Evolutionary conservation across 2,329 filamentous ascomycete genomes (phyloP), one percentile per base, ranked within the genome.

Genomic region (Fusarium transvaalense): DNA sequence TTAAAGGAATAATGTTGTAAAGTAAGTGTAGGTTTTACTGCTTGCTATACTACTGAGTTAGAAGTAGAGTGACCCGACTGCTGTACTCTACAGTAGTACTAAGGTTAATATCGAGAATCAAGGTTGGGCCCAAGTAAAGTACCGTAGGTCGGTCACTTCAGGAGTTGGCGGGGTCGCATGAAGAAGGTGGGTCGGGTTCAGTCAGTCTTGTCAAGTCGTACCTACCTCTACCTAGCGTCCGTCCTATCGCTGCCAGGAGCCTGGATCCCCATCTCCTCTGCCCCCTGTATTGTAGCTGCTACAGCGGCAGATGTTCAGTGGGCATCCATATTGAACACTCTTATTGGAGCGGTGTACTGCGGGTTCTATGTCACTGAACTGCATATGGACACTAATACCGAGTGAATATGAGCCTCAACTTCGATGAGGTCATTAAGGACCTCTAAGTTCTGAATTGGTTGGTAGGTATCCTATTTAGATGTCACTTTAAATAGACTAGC

Each of bases 401-500:
- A 17, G 21, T n/a, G 31, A 48, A 25, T 54, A 66, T 64, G 39
- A 63, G 53, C 45, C 43, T 46, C 60, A 64, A 47, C 41, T 43
- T 64, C 34, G 55, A 73, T 73, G 71, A 74, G 71, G 71, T 70
- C 71, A 74, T 74, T 32, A 50, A 34, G 31, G 57, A 61, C 51
- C 45, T 32, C 61, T 54, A 27, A 31, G 31, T 41, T 17, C 14
- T 15, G 15, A 64, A 25, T 25, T 5, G 23, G 23, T 25, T 5
- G 5, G 5, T 25, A 25, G 23, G 23, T 6, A 25, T 25, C 23
- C 55, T 42, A 69, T 67, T 71, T 59, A 10, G 23, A 71, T 68
- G 37, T 58, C 57, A 32, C 15, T 45, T 19, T 12, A 41, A 35
- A 39, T 25, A 42, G 10, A 29, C 31, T 14, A 29, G 10, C 15